These are phyloP conservation scores for Laetiporus sulphureus DNA, from an alignment of 1,284 basidiomycete genomes.

Conservation along the genomic window DNA sequence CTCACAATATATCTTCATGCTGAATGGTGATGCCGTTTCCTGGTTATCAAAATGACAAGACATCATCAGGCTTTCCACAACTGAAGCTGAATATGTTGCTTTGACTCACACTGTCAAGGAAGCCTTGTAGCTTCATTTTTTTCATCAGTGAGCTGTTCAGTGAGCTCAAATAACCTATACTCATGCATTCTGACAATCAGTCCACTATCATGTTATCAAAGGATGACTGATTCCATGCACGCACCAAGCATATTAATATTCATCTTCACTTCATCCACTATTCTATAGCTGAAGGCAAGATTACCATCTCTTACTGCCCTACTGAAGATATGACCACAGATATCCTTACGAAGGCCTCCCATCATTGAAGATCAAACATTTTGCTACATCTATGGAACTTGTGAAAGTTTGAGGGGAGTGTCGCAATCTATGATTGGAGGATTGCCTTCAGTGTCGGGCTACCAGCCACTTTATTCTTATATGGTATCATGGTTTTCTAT, in stretches of 20 bases:
- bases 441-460: no score
- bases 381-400: no score
- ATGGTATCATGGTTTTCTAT: no score
- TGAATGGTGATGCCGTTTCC: slow-evolving; percentile 7
- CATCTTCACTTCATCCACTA: slow-evolving; percentile 27
- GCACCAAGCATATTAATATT: slow-evolving; percentile 31
- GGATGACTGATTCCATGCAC: no score
- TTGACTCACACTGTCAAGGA: slow-evolving; percentile 10
- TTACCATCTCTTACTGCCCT: slow-evolving; percentile 14
- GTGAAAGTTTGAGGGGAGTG: no score
- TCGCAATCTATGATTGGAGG: no score
- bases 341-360: slow-evolving; percentile 15
- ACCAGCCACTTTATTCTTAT: no score
- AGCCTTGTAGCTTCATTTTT: no score
- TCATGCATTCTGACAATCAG: slow-evolving; percentile 26
- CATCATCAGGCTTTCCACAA: slow-evolving; percentile 11
- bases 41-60: slow-evolving; percentile 14
- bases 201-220: slow-evolving; percentile 22
- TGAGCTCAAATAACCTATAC: slow-evolving; percentile 4
- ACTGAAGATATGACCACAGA: no score
- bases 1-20: slow-evolving; percentile 8
- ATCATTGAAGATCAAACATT: no score
- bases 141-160: slow-evolving; percentile 13
- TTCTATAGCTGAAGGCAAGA: slow-evolving; percentile 11
- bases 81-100: no score